Conservation (phyloP, 129 eudicot genomes). For the Lactuca saligna region DNA sequence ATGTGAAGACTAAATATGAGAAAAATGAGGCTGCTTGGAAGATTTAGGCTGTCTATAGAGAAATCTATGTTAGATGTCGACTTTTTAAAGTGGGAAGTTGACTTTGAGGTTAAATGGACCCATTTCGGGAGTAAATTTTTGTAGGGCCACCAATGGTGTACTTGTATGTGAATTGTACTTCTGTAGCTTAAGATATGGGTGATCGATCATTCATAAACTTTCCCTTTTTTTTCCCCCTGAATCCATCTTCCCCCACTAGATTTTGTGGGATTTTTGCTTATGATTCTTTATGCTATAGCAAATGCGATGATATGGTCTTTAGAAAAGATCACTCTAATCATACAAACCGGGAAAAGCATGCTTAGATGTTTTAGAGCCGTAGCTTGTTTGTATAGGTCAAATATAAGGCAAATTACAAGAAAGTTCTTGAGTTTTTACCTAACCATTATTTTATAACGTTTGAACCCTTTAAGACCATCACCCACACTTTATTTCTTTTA, state of each 20-base stretch:
- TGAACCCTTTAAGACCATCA: too few species aligned
- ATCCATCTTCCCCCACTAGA: background rate
- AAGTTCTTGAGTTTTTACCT: too few species aligned
- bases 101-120: slow-evolving; percentile 19
- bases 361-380: too few species aligned
- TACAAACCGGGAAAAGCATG: background rate
- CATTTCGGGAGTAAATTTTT: slow-evolving; percentile 14
- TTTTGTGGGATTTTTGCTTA: slow-evolving; percentile 7
- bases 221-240: background rate
- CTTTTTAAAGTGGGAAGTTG: slow-evolving; percentile 13
- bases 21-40: slow-evolving; percentile 15
- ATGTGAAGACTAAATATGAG: slow-evolving; percentile 21
- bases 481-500: too few species aligned
- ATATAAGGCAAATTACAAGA: too few species aligned
- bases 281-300: slow-evolving; percentile 2
- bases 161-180: slow-evolving; percentile 21
- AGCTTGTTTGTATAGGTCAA: too few species aligned
- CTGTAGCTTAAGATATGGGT: slow-evolving; percentile 1
- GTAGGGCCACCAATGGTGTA: slow-evolving; percentile 24
- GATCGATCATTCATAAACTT: slow-evolving; percentile 7
- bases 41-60: slow-evolving; percentile 23
- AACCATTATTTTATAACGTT: too few species aligned
- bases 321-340: background rate
- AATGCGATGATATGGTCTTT: background rate
- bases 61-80: slow-evolving; percentile 23